Base-by-base conservation (phyloP, 192 early-diverging fungal species). In the Diversispora eburnea region DNA sequence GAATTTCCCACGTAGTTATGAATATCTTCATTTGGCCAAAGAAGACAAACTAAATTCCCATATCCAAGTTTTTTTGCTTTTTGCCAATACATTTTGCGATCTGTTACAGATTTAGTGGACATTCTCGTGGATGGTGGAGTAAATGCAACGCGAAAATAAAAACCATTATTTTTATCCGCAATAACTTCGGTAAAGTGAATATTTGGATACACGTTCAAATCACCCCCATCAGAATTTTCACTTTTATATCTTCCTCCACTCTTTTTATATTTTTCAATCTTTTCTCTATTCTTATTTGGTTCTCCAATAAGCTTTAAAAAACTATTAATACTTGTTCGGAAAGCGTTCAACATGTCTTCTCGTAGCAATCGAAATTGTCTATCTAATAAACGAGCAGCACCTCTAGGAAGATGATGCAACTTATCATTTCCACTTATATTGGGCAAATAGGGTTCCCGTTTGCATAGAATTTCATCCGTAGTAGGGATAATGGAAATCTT, bases 341-440 rank as follows among this genome's bases (percentile, higher is more conserved):
- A 17, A 47, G 86, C 60, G 13, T 73, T 67, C 47, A 88, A 62
- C 74, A 87, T 77, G 22, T 90, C 88, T 57, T 90, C 87, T 13
- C 88, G 73, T 10, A 88, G 75, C 4, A 90, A 71, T 1, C 87
- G 85, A 65, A 88, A 90, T 57, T 89, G 84, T 6, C 75, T 80
- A 70, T 90, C 87, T 8, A 88, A 20, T 39, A 84, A 79, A 8
- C 85, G 81, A 8, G 73, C 78, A 51, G 79, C 69, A 3, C 87
- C 88, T 39, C 43, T 48, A 2, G 77, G 71, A 6, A 87, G 64
- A 58, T 82, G 86, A 72, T 87, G 85, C 9, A 82, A 84, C 0
- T 78, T 66, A 33, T 73, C 77, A 7, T 70, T 67, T n/a, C 75
- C 52, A 33, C 63, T 75, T 12, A 80, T 78, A 4, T 4, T 13